Evolutionary conservation across 2,329 filamentous ascomycete genomes (phyloP), one percentile per base, ranked within the genome.

Genomic region (Diaporthe humulicola): DNA sequence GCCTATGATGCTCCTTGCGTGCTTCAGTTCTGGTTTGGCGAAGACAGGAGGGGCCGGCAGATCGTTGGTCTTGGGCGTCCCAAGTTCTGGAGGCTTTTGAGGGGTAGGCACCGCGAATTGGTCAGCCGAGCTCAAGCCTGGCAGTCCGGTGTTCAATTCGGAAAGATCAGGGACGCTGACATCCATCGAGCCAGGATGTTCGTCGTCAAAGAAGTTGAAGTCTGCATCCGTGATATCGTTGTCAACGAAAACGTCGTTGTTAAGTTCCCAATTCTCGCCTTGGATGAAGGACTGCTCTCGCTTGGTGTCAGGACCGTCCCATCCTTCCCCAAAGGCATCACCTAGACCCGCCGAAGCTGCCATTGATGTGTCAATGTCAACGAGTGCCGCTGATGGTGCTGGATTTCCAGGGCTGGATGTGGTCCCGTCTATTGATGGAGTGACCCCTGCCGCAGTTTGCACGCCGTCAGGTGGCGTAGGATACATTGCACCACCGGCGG

Each of bases 181-280:
- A 56, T 85, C 85, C 33, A 83, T 82, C 15, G 82, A 83, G 3
- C 81, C 85, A 4, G 88, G 86, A 36, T 88, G 84, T 76, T 93
- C 92, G 79, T 93, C 92, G 79, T 96, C 94, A 78, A 96, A 96
- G 82, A 96, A 96, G 81, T 90, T 94, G 81, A 96, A 96, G 80
- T 97, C 94, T 8, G 91, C 94, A 78, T 97, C 94, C 1, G 93
- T 95, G n/a, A 96, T 88, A 77, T 92, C 90, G 76, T 91, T 89
- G n/a, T 92, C 90, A n/a, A 89, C 91, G 82, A 94, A 95, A 78
- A 93, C 90, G 77, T 94, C 92, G 12, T 89, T 90, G 17, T 91
- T 91, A 77, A 94, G 87, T 72, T 94, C 93, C 28, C 89, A 92
- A 78, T 93, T 87, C 40, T 90, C 90, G 12, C 88, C 85, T 33